Evolutionary conservation across 352 stramenopile genomes (phyloP).

Genomic region (Phytopythium mirpurense): DNA sequence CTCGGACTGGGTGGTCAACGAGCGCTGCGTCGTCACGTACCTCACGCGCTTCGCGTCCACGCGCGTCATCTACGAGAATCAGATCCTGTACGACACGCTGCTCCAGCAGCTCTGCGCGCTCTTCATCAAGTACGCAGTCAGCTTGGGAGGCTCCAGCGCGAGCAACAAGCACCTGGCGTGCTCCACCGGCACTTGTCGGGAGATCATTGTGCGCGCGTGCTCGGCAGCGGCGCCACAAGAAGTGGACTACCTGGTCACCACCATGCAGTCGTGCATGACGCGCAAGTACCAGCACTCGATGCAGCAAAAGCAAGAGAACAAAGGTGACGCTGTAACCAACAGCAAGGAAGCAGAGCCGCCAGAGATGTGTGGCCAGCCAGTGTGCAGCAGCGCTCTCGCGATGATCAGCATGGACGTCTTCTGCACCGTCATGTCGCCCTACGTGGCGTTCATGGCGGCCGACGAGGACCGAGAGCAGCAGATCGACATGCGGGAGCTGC

Average conservation of each 20-base stretch:
- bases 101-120: constrained; percentile 43
- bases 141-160: constrained; percentile 1
- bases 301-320: background rate
- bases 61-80: constrained; percentile 66
- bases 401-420: constrained; percentile 54
- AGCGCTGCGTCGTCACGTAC: constrained; percentile 46
- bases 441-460: constrained; percentile 55
- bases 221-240: constrained; percentile 24
- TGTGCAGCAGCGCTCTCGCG: background rate
- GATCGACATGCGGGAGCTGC: constrained; percentile 50
- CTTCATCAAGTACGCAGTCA: constrained; percentile 35
- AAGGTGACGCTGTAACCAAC: background rate
- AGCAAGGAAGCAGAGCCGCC: too few species aligned
- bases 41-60: constrained; percentile 56
- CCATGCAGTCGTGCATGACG: constrained; percentile 35
- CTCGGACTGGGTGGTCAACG: constrained; percentile 43
- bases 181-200: constrained; percentile 24
- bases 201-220: constrained; percentile 38
- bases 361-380: too few species aligned
- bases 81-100: constrained; percentile 52
- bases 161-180: constrained; percentile 25
- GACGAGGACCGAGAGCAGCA: constrained; percentile 55
- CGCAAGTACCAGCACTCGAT: constrained; percentile 7
- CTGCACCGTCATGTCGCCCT: constrained; percentile 52
- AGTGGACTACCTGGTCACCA: constrained; percentile 34